Conservation (phyloP, 2,329 filamentous ascomycete species). For the Gaeumannomyces sp. region DNA sequence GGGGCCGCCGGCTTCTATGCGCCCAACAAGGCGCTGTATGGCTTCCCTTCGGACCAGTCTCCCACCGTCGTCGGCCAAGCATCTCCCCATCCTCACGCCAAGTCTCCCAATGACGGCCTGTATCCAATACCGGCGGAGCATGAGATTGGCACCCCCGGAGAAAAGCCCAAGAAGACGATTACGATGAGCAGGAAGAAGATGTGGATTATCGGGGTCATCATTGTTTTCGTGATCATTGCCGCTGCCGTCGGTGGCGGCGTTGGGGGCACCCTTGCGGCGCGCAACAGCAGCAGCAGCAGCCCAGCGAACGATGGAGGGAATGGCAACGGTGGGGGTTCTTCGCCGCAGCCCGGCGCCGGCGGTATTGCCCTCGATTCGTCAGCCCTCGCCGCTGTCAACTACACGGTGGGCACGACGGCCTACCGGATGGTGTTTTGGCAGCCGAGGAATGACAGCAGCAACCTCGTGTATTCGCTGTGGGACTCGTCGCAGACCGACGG, state of each 20-base stretch:
- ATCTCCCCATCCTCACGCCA: not conserved
- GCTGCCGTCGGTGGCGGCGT: conserved; percentile 5
- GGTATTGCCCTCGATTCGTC: not conserved
- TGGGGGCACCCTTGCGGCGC: conserved; percentile 2
- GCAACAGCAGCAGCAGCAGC: not conserved
- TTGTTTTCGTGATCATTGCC: not conserved
- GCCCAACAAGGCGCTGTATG: not conserved
- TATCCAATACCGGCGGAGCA: not conserved
- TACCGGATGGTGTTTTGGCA: conserved; percentile 8
- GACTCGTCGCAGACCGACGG: not conserved
- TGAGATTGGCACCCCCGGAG: not conserved
- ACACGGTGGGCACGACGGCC: not conserved
- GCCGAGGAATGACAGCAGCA: not conserved
- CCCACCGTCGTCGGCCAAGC: not conserved
- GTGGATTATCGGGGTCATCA: not conserved
- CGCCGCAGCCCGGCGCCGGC: not conserved
- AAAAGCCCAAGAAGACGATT: not conserved
- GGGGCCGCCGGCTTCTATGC: not conserved
- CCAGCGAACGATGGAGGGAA: not conserved
- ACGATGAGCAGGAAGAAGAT: conserved; percentile 4
- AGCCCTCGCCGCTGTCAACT: not conserved
- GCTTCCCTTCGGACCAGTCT: not conserved
- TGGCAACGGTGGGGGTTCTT: not conserved
- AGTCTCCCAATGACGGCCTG: not conserved
- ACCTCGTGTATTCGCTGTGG: conserved; percentile 5